These are phyloP conservation scores for Solanum appendiculatum DNA, from an alignment of 257 asterid genomes.

Conservation along the genomic window DNA sequence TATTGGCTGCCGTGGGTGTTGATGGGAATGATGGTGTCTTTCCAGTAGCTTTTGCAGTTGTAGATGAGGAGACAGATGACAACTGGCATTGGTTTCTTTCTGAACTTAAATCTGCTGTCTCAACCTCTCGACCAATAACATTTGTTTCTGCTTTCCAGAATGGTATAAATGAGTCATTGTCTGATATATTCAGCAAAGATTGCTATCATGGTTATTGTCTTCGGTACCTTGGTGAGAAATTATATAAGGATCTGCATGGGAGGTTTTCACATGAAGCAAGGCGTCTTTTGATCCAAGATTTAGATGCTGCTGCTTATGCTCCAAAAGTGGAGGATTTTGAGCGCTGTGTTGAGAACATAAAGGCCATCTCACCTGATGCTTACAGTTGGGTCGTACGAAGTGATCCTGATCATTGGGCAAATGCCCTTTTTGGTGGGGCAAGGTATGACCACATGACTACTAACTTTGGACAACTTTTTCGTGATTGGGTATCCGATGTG, in stretches of 20 bases:
- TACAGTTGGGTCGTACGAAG: slow-evolving; percentile 71
- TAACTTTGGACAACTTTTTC: slow-evolving; percentile 82
- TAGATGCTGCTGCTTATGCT: slow-evolving; percentile 84
- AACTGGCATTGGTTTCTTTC: slow-evolving; percentile 96
- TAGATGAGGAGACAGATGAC: slow-evolving; percentile 85
- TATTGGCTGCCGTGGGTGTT: slow-evolving; percentile 82
- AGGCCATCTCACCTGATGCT: slow-evolving; percentile 95
- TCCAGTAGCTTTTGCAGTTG: slow-evolving; percentile 93
- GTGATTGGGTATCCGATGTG: slow-evolving; percentile 90
- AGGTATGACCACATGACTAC: slow-evolving; percentile 86
- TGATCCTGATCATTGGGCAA: slow-evolving; percentile 94
- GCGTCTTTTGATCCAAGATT: slow-evolving; percentile 90
- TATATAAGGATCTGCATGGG: slow-evolving; percentile 81
- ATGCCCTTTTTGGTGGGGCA: slow-evolving; percentile 67
- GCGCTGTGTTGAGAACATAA: slow-evolving; percentile 61
- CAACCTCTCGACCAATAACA: slow-evolving; percentile 62
- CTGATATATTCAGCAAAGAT: slow-evolving; percentile 65
- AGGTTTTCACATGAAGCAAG: slow-evolving; percentile 98
- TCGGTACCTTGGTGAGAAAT: slow-evolving; percentile 88
- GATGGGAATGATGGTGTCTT: slow-evolving; percentile 91
- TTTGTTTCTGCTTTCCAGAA: slow-evolving; percentile 89
- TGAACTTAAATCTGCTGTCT: slow-evolving; percentile 68
- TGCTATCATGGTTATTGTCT: slow-evolving; percentile 88
- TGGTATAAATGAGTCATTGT: slow-evolving; percentile 66
- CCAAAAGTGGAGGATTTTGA: slow-evolving; percentile 64